Evolutionary conservation across 1,139 yeast species (phyloP), one percentile per base, ranked within the genome.

Genomic region (Lipomyces yarrowii): DNA sequence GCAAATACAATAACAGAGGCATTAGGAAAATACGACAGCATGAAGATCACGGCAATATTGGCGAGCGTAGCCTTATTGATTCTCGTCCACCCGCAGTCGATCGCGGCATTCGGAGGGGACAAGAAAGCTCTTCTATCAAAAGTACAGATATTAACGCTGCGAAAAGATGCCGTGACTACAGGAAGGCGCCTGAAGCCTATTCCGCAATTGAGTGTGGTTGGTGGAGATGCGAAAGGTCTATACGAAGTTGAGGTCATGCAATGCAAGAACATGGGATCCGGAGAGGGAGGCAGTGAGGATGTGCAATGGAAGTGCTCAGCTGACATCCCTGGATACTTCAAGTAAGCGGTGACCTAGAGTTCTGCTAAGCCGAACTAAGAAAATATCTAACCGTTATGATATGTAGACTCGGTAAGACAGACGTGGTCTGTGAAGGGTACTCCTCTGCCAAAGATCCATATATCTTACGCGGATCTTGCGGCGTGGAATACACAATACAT

Each of bases 381-480:
- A 52, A 55, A 23, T 15, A 13, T 32, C 35, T 32, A 37, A 42
- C 42, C 15, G 48, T 42, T 37, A 1, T 37, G 8, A n/a, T 42
- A 42, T 42, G 11, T 21, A 62, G 68, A 33, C 61, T 66, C 2
- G 69, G 69, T 1, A 59, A 21, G 18, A 66, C 69, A 5, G 69
- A 66, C 11, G 69, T 66, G 8, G 32, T 53, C 7, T 66, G 69
- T 37, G 69, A 66, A 37, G 69, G 69, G 35, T 66, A 64, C 37
- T 33, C 18, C 11, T 33, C 54, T 26, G 55, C 69, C 3, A 62
- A 66, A 37, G 69, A 66, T 61, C 68, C 63, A 10, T 59, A 61
- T 46, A 56, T 66, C 8, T 54, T 66, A n/a, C 59, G 55, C 21
- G 69, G 69, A 10, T 65, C 68, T 13, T 65, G 68, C 42, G 68